phyloP scores from a whole-genome alignment of 75 land plant genomes.

The Selaginella tamariscina region DNA sequence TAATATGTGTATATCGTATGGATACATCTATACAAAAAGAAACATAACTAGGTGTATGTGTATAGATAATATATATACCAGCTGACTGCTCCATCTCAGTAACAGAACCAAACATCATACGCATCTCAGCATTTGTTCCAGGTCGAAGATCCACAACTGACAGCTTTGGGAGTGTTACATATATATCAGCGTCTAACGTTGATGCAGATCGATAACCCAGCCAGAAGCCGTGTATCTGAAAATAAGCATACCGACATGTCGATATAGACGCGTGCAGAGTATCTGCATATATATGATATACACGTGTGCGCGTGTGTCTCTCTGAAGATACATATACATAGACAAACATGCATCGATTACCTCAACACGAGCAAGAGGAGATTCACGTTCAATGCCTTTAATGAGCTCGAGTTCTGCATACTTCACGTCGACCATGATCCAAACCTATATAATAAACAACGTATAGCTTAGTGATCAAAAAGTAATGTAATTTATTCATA shows the following conservation, averaged over 20 bases:
- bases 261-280: no score
- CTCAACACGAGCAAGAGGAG: conserved; percentile 70
- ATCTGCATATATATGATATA: no score
- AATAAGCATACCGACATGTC: not conserved
- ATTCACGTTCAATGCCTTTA: conserved; percentile 51
- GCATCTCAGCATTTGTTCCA: conserved; percentile 85
- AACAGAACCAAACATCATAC: conserved; percentile 82
- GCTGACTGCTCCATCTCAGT: conserved; percentile 36
- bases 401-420: conserved; percentile 68
- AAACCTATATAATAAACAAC: no score
- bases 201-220: conserved; percentile 72
- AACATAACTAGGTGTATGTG: no score
- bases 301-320: no score
- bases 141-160: conserved; percentile 74
- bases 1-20: no score
- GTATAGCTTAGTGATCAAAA: no score
- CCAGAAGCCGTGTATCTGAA: conserved; percentile 89
- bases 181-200: conserved; percentile 56
- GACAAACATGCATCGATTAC: conserved; percentile 32
- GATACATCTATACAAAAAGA: no score
- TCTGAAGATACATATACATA: not conserved
- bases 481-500: no score
- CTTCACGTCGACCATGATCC: conserved; percentile 55
- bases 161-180: conserved; percentile 71
- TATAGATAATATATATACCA: no score